Evolutionary conservation across 1,139 yeast genomes (phyloP), one percentile per base, ranked within the genome.

Genomic region (Hemisphaericaspora xylofermentans): DNA sequence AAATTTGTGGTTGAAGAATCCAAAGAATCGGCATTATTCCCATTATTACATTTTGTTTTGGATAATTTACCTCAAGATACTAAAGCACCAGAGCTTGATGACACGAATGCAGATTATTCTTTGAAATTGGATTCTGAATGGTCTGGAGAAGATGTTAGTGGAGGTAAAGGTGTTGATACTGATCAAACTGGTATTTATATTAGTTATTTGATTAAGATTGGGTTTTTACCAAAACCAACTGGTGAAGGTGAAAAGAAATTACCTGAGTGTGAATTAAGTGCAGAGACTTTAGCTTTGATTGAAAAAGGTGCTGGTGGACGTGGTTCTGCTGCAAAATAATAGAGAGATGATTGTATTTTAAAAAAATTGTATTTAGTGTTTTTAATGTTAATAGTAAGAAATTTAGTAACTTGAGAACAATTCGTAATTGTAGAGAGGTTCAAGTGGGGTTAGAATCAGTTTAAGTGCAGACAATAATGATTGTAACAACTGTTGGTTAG

Each of bases 51-150:
- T 66, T 88, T 93, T 68, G 98, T 91, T 10, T 75, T 93, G 51
- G 98, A 89, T 56, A 84, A 91, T 59, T 76, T 93, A 55, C 97
- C 97, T 6, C 85, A 84, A 49, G 84, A 82, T 59, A 87, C 97
- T 36, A 86, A 84, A 63, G 98, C 98, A 8, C 98, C 98, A 3
- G 97, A 91, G 61, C 75, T 93, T 52, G 96, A 89, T 58, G 98
- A 93, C 53, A 44, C 76, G 4, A 91, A 93, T 58, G 87, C 98
- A 0, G 75, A 73, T 13, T 61, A 61, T 21, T 77, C 94, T 0
- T 78, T 93, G 57, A 68, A 64, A 44, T 65, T 61, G 24, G 96
- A 91, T 57, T 65, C 71, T 4, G 56, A 57, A 24, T 78, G 82
- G 80, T 76, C 88, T 4, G 88, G 86, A 4, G 74, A 63, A 36